Evolutionary conservation across 164 flowering plant species (phyloP).

Genomic region (Magnolia officinalis): DNA sequence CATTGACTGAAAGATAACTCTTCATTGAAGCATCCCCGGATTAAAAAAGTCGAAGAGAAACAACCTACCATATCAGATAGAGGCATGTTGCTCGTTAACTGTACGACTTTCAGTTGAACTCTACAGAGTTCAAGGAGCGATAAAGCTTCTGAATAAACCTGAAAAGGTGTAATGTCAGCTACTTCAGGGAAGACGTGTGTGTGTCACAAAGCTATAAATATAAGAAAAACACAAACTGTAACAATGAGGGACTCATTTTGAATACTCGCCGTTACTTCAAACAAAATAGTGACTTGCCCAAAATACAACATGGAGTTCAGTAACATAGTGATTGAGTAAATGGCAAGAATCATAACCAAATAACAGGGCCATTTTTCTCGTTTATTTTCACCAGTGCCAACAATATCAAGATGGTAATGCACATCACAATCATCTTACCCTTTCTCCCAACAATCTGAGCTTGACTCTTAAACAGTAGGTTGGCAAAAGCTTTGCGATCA

Average conservation of each 20-base stretch:
- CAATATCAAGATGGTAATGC: no score
- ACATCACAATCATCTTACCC: no score
- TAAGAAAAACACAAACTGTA: not conserved
- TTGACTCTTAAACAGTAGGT: not conserved
- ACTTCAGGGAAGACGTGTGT: not conserved
- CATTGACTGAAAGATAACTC: not conserved
- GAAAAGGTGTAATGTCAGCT: conserved; percentile 8
- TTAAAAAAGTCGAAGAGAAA: not conserved
- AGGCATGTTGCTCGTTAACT: conserved; percentile 60
- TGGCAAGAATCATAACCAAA: no score
- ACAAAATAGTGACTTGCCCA: not conserved
- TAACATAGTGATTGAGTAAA: not conserved
- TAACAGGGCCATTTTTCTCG: no score
- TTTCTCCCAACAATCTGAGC: not conserved
- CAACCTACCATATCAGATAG: conserved; percentile 66
- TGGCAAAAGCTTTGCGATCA: not conserved
- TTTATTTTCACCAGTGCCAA: no score
- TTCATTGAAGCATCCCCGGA: not conserved
- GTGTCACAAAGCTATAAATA: not conserved
- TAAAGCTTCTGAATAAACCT: conserved; percentile 69
- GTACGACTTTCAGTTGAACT: conserved; percentile 72
- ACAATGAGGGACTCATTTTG: not conserved
- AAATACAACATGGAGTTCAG: not conserved
- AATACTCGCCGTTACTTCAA: not conserved
- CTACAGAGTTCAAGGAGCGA: conserved; percentile 72